A percentile compares a stretch with the other conserved stretches of the same genome.
Conservation (phyloP, 495 filamentous ascomycete genomes). For the Penicillium daleae region DNA sequence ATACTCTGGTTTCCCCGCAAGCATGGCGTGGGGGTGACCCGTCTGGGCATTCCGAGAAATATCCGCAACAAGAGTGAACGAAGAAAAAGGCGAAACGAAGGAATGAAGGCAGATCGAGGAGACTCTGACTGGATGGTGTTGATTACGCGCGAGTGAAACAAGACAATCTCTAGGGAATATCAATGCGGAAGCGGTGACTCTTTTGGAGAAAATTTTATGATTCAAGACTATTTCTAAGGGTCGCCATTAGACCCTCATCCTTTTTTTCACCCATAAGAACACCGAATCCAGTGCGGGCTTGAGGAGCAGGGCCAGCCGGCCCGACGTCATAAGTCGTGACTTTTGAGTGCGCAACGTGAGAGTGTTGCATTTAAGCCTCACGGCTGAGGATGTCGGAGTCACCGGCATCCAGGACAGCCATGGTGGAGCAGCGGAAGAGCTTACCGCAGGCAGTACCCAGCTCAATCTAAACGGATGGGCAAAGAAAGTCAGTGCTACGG, state of each 20-base stretch:
- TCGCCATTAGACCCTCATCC: constrained; percentile 10
- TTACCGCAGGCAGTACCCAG: constrained; percentile 94
- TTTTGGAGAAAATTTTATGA: not conserved
- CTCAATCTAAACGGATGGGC: constrained; percentile 72
- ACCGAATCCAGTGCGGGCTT: not conserved
- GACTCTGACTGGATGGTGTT: not conserved
- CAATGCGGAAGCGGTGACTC: not conserved
- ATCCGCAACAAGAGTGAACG: not conserved
- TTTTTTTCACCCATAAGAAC: not conserved
- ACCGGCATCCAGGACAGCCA: constrained; percentile 96
- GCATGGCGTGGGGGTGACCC: constrained; percentile 17
- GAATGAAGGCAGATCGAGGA: not conserved
- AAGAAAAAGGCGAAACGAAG: not conserved
- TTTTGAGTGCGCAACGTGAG: constrained; percentile 12
- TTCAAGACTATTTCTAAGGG: constrained; percentile 15
- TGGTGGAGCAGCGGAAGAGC: constrained; percentile 82
- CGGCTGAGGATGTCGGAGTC: constrained; percentile 87
- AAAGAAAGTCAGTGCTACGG: constrained; percentile 24
- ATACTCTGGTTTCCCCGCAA: constrained; percentile 21
- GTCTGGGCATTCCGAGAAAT: not conserved
- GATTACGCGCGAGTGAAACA: not conserved
- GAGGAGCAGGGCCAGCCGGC: constrained; percentile 2
- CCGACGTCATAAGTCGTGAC: constrained; percentile 21
- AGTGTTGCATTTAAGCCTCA: constrained; percentile 24
- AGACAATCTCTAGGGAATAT: not conserved